A percentile compares a stretch with the other conserved stretches of the same genome.
phyloP scores from a whole-genome alignment of 2,329 filamentous ascomycete species.

The Verticillium nubilum region DNA sequence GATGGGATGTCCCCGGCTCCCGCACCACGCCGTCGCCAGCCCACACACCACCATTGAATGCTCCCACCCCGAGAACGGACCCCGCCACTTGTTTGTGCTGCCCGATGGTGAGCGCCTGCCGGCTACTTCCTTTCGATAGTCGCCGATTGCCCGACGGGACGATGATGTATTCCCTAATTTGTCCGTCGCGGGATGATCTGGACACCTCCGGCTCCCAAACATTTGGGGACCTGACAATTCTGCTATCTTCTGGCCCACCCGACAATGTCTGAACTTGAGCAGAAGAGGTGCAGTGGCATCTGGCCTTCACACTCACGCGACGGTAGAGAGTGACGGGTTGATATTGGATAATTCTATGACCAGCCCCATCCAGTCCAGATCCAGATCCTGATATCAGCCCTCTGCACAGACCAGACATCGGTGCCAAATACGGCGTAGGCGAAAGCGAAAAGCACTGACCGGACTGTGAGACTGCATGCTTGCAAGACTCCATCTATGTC shows the following conservation, averaged over 20 bases:
- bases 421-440: neutral
- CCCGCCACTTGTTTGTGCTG: neutral
- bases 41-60: neutral
- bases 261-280: neutral
- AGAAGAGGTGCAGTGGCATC: too few relatives aligned
- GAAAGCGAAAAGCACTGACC: neutral
- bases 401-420: neutral
- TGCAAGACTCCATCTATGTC: neutral
- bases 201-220: too few relatives aligned
- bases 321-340: neutral
- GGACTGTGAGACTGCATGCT: neutral
- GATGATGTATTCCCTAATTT: neutral
- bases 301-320: neutral
- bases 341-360: slow-evolving; percentile 1
- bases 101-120: neutral
- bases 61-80: neutral
- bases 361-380: neutral
- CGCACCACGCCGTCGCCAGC: neutral
- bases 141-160: neutral
- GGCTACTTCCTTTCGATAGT: neutral
- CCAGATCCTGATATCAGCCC: neutral
- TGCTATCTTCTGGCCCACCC: neutral
- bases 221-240: too few relatives aligned
- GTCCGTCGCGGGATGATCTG: neutral
- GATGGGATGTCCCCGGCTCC: neutral